phyloP scores from a whole-genome alignment of 805 yeast species.

The Saccharomycopsis amapae region DNA sequence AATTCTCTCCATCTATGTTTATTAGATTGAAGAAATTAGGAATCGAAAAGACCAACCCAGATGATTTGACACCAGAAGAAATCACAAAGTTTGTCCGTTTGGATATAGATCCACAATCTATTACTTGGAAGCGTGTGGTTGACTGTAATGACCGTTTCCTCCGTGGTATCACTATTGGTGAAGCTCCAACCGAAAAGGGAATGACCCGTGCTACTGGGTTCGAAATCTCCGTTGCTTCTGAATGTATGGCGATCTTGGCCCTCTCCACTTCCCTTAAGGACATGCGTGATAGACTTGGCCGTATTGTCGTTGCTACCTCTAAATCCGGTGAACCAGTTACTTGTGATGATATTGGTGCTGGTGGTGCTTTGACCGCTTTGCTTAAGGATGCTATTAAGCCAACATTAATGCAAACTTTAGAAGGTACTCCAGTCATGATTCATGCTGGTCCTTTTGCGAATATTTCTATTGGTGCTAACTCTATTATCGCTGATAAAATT shows the following conservation, averaged over 20 bases:
- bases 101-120: constrained; percentile 71
- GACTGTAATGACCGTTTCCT: constrained; percentile 78
- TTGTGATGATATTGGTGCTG: constrained; percentile 78
- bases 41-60: constrained; percentile 62
- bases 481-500: constrained; percentile 73
- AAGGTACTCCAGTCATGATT: constrained; percentile 81
- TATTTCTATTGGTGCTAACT: constrained; percentile 80
- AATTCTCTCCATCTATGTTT: constrained; percentile 60
- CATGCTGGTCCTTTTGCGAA: constrained; percentile 90
- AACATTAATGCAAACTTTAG: constrained; percentile 80
- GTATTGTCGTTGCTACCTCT: constrained; percentile 66
- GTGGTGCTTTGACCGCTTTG: constrained; percentile 79
- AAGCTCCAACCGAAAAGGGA: constrained; percentile 77
- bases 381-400: constrained; percentile 80
- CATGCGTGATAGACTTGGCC: constrained; percentile 67
- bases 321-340: constrained; percentile 67
- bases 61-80: constrained; percentile 66
- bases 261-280: constrained; percentile 62
- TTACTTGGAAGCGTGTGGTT: constrained; percentile 78
- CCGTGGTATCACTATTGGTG: constrained; percentile 71
- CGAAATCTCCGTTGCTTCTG: constrained; percentile 81
- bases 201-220: constrained; percentile 67
- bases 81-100: constrained; percentile 55
- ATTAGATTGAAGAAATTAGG: constrained; percentile 62
- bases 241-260: constrained; percentile 81